Percentiles rank a stretch among this genome's conserved stretches.
phyloP scores from a whole-genome alignment of 352 stramenopile species.

The Globisporangium emineosum region DNA sequence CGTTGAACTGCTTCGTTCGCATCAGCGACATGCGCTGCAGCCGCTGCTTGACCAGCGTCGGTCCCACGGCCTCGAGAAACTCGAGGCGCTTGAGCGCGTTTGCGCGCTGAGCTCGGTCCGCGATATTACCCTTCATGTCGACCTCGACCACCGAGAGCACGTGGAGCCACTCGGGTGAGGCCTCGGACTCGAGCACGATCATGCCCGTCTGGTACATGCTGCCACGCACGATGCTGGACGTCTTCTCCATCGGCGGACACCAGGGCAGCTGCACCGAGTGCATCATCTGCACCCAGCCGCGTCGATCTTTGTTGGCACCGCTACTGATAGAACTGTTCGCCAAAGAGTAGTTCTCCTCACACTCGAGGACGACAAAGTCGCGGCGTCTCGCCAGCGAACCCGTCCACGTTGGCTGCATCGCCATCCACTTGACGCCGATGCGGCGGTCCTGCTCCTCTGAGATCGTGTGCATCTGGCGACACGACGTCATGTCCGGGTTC shows the following conservation, averaged over 20 bases:
- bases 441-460: slow-evolving; percentile 23
- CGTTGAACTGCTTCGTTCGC: slow-evolving; percentile 17
- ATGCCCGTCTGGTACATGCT: slow-evolving; percentile 35
- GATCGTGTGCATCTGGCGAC: slow-evolving; percentile 24
- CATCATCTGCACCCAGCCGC: slow-evolving; percentile 51
- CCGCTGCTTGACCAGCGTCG: slow-evolving; percentile 16
- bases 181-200: slow-evolving; percentile 30
- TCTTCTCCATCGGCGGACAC: slow-evolving; percentile 37
- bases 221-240: slow-evolving; percentile 29
- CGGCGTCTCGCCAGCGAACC: slow-evolving; percentile 24
- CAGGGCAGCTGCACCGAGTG: slow-evolving; percentile 61
- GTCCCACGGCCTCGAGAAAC: slow-evolving; percentile 8
- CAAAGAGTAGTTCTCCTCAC: slow-evolving; percentile 28
- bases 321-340: neutral
- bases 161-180: slow-evolving; percentile 21
- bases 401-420: slow-evolving; percentile 26
- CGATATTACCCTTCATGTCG: slow-evolving; percentile 25
- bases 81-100: slow-evolving; percentile 10
- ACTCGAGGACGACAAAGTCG: slow-evolving; percentile 41
- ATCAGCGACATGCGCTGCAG: slow-evolving; percentile 23
- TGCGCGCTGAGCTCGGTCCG: slow-evolving; percentile 16
- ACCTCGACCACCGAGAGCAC: slow-evolving; percentile 28
- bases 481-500: slow-evolving; percentile 17
- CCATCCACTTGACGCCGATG: slow-evolving; percentile 33
- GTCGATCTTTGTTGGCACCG: slow-evolving; percentile 8